Evolutionary conservation across 108 stramenopile species (phyloP).

Genomic region (Skeletonema costatum): DNA sequence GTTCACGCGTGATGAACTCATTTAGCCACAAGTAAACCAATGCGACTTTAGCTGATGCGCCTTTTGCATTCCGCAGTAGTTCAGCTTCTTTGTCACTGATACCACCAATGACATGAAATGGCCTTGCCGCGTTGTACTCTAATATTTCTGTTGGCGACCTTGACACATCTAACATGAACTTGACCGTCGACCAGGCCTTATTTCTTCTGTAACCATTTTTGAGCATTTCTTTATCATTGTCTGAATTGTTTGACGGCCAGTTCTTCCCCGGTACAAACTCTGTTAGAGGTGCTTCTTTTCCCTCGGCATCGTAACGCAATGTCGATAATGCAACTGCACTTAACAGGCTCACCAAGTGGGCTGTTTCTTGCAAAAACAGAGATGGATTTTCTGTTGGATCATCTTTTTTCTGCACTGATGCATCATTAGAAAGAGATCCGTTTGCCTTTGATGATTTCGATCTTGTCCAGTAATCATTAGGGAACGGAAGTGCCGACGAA

Average conservation of each 20-base stretch:
- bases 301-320: constrained; percentile 70
- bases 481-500: neutral
- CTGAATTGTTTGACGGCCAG: constrained; percentile 60
- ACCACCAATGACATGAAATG: constrained; percentile 77
- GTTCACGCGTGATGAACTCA: constrained; percentile 77
- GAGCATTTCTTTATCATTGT: constrained; percentile 48
- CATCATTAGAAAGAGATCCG: neutral
- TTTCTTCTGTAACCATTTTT: neutral
- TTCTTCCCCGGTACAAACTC: constrained; percentile 57
- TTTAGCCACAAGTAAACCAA: constrained; percentile 69
- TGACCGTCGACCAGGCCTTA: constrained; percentile 3
- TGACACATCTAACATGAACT: constrained; percentile 55
- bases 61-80: constrained; percentile 67
- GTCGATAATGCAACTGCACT: constrained; percentile 72
- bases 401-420: neutral
- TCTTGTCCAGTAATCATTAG: constrained; percentile 7
- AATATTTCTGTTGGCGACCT: constrained; percentile 53
- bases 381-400: constrained; percentile 25
- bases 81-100: constrained; percentile 63
- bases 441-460: constrained; percentile 1
- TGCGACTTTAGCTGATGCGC: constrained; percentile 72
- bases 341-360: constrained; percentile 66
- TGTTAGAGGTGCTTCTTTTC: constrained; percentile 65
- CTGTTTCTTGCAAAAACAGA: constrained; percentile 70
- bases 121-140: constrained; percentile 70